A percentile compares a stretch with the other conserved stretches of the same genome.
phyloP scores from a whole-genome alignment of 352 stramenopile species.

The Hyaloperonospora arabidopsidis region DNA sequence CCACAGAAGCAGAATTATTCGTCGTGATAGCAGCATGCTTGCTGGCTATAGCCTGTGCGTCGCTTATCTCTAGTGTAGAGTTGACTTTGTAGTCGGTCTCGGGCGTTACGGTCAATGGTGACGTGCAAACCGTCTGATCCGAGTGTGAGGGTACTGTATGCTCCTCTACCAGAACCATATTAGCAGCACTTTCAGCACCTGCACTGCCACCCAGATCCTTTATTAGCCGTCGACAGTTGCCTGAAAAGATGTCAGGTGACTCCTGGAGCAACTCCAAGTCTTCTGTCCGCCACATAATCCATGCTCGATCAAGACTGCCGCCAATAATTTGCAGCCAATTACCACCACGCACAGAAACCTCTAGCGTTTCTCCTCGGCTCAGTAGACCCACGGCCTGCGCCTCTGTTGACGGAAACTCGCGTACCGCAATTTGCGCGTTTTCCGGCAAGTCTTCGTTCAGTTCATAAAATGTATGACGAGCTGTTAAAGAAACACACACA shows the following conservation, averaged over 20 bases:
- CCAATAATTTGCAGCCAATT: conserved; percentile 49
- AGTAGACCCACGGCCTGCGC: conserved; percentile 48
- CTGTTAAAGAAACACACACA: conserved; percentile 2
- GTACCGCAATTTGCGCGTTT: conserved; percentile 61
- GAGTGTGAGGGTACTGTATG: not conserved
- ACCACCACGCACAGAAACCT: conserved; percentile 36
- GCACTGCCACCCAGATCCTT: not conserved
- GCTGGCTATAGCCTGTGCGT: not conserved
- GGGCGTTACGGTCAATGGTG: not conserved
- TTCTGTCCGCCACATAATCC: conserved; percentile 68
- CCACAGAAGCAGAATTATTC: not conserved
- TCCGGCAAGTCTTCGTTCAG: conserved; percentile 45
- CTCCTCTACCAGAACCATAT: not conserved
- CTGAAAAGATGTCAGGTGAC: conserved; percentile 20
- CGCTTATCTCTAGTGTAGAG: not conserved
- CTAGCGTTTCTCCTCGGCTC: conserved; percentile 46
- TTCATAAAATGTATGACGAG: conserved; percentile 48
- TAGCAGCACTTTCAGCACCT: not conserved
- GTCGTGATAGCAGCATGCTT: not conserved
- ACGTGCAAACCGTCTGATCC: not conserved
- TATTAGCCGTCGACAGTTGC: conserved; percentile 13
- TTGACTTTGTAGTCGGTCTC: not conserved
- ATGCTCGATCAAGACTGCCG: conserved; percentile 25
- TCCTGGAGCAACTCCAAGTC: conserved; percentile 43
- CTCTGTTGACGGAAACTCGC: conserved; percentile 50